phyloP scores from a whole-genome alignment of 768 basidiomycete species.

The Rhodotorula toruloides region DNA sequence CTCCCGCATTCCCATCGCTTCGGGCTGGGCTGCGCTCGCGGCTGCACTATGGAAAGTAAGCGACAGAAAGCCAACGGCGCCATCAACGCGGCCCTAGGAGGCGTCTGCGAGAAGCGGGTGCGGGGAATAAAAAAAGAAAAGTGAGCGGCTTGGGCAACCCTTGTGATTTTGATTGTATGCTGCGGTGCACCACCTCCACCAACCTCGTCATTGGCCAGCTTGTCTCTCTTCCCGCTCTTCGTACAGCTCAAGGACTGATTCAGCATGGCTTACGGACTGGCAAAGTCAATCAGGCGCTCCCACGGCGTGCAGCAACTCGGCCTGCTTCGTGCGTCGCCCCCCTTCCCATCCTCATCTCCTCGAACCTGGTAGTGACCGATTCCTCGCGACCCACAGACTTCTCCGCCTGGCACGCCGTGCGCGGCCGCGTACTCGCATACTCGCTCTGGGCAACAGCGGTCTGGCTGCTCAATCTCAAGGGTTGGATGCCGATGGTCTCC shows the following conservation, averaged over 20 bases:
- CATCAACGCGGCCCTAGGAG: too few relatives aligned
- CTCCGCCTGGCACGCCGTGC: conserved; percentile 14
- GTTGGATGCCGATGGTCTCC: background rate
- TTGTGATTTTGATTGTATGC: too few relatives aligned
- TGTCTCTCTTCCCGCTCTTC: background rate
- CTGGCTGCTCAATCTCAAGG: background rate
- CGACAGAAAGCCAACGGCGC: too few relatives aligned
- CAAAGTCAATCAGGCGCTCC: background rate
- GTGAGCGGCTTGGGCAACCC: too few relatives aligned
- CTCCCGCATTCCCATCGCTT: too few relatives aligned
- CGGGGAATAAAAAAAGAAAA: too few relatives aligned
- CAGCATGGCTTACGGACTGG: conserved; percentile 1
- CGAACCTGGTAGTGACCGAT: background rate
- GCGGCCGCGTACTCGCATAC: background rate
- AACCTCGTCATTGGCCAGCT: too few relatives aligned
- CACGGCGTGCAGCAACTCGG: conserved; percentile 17
- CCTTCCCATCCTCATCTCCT: background rate
- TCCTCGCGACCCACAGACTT: conserved; percentile 3
- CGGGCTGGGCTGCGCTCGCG: too few relatives aligned
- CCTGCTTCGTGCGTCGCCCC: conserved; percentile 16
- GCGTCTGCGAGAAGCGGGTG: too few relatives aligned
- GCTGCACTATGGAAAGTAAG: too few relatives aligned
- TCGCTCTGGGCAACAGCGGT: conserved; percentile 3
- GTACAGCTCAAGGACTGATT: background rate
- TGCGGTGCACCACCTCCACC: too few relatives aligned